These are phyloP conservation scores for Aspergillus amoenus DNA, from an alignment of 2,329 filamentous ascomycete genomes.

Conservation along the genomic window DNA sequence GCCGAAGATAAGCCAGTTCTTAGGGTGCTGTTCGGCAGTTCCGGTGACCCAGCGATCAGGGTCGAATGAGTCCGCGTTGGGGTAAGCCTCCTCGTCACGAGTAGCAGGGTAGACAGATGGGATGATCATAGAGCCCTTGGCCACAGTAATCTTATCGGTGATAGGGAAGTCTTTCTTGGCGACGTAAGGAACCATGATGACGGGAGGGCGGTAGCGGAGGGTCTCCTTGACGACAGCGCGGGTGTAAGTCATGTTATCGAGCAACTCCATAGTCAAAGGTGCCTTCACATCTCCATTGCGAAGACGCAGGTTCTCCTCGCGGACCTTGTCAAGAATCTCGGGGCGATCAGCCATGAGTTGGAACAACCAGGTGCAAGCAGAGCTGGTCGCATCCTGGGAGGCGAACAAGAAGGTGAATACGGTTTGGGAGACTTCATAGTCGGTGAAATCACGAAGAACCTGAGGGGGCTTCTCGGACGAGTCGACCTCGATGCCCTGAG, in stretches of 20 bases:
- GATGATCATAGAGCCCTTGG: conserved; percentile 93
- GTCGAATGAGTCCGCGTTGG: conserved; percentile 83
- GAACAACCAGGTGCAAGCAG: conserved; percentile 91
- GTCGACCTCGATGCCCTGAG: conserved; percentile 67
- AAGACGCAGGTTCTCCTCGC: conserved; percentile 80
- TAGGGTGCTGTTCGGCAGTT: conserved; percentile 83
- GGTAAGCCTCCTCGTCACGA: conserved; percentile 89
- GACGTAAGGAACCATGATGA: conserved; percentile 94
- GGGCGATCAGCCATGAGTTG: conserved; percentile 91
- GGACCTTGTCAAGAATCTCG: conserved; percentile 85
- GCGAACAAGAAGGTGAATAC: conserved; percentile 57
- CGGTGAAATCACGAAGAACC: conserved; percentile 52
- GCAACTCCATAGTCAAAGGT: conserved; percentile 74
- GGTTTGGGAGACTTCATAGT: conserved; percentile 52
- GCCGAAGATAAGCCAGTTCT: conserved; percentile 97
- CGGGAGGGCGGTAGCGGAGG: conserved; percentile 89
- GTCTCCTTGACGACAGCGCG: conserved; percentile 89
- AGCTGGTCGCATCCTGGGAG: conserved; percentile 88
- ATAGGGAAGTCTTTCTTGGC: conserved; percentile 96
- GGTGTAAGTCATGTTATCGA: conserved; percentile 87
- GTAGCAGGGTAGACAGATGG: conserved; percentile 88
- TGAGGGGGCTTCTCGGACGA: conserved; percentile 65
- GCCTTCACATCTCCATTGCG: conserved; percentile 73
- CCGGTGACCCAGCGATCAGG: conserved; percentile 90
- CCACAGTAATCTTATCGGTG: conserved; percentile 81